Percentiles rank a stretch among this genome's conserved stretches.
These are phyloP conservation scores for Didymella glomerata DNA, from an alignment of 2,329 filamentous ascomycete species.

Conservation along the genomic window DNA sequence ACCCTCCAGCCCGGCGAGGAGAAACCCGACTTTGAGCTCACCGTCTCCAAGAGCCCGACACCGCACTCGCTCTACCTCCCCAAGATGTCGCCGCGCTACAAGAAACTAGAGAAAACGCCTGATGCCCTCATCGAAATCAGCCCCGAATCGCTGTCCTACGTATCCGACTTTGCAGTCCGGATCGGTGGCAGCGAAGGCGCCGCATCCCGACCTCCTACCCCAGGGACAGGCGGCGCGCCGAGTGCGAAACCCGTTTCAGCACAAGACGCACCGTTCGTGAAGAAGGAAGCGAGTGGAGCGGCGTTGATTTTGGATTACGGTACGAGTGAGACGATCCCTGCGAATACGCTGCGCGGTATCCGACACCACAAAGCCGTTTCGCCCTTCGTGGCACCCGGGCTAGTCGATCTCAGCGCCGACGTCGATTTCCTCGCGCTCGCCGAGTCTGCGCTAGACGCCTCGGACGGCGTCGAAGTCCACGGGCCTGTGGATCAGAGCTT, in stretches of 20 bases:
- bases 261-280: constrained; percentile 54
- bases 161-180: constrained; percentile 79
- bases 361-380: constrained; percentile 77
- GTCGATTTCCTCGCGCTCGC: constrained; percentile 91
- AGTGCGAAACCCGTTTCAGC: constrained; percentile 46
- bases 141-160: constrained; percentile 83
- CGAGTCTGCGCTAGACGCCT: constrained; percentile 79
- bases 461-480: constrained; percentile 85
- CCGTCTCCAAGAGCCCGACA: constrained; percentile 76
- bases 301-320: constrained; percentile 98
- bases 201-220: constrained; percentile 19
- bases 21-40: constrained; percentile 84
- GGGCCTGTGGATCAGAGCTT: constrained; percentile 86
- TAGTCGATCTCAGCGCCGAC: constrained; percentile 88
- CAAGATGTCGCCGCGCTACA: constrained; percentile 80
- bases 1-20: constrained; percentile 29
- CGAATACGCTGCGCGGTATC: constrained; percentile 92
- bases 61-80: constrained; percentile 87
- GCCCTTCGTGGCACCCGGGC: constrained; percentile 80
- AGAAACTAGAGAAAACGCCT: constrained; percentile 71
- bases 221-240: constrained; percentile 41
- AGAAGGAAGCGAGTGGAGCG: constrained; percentile 75
- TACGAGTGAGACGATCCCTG: constrained; percentile 76
- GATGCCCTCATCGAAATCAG: constrained; percentile 86
- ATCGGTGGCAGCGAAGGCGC: constrained; percentile 70